A percentile compares a stretch with the other conserved stretches of the same genome.
Conservation (phyloP, 306 rosid species). For the Prosopis cineraria region DNA sequence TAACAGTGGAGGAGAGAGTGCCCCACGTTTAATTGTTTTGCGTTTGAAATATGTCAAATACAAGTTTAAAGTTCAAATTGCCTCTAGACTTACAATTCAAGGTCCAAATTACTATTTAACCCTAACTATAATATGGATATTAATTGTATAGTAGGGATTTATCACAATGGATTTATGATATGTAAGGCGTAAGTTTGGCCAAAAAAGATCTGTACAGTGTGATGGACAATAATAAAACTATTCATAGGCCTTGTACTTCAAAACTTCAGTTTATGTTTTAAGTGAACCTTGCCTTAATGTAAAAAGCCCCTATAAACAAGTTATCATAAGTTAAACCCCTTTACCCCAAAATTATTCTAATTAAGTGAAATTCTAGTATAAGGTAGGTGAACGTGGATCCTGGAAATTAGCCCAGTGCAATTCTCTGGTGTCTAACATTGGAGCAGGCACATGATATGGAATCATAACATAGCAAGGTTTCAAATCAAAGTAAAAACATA, state of each 20-base stretch:
- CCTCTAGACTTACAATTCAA: no score
- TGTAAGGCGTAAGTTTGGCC: background rate
- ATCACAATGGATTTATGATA: background rate
- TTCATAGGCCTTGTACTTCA: background rate
- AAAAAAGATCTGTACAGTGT: background rate
- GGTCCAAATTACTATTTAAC: no score
- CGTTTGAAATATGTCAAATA: no score
- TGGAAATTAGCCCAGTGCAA: background rate
- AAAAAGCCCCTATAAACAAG: background rate
- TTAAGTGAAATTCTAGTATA: background rate
- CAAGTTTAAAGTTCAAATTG: no score
- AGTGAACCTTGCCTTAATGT: background rate
- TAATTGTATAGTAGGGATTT: background rate
- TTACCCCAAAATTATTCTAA: background rate
- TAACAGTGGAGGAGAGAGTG: no score
- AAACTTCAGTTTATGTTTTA: background rate
- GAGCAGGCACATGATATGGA: constrained; percentile 25
- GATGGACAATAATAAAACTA: background rate
- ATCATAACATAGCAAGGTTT: constrained; percentile 21
- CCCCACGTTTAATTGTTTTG: no score
- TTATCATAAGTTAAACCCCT: background rate
- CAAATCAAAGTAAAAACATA: constrained; percentile 13
- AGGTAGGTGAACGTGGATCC: background rate
- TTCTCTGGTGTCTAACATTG: constrained; percentile 10
- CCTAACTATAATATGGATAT: background rate